phyloP scores from a whole-genome alignment of 2,329 filamentous ascomycete genomes.

The Aspergillus unguis region DNA sequence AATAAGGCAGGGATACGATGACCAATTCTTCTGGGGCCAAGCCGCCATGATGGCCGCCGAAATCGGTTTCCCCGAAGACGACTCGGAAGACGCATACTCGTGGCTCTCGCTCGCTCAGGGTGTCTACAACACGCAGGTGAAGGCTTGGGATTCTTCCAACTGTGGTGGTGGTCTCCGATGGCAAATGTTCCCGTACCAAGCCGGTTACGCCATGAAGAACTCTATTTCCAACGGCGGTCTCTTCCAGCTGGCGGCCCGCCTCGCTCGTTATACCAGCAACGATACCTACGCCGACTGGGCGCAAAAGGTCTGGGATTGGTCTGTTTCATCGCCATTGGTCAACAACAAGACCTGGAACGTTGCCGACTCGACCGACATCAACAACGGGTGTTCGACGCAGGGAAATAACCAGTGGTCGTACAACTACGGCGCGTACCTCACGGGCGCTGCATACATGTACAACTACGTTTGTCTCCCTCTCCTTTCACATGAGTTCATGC shows the following conservation, averaged over 20 bases:
- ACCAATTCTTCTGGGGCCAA: slow-evolving; percentile 58
- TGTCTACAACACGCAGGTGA: slow-evolving; percentile 74
- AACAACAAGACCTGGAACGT: slow-evolving; percentile 48
- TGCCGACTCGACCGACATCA: slow-evolving; percentile 55
- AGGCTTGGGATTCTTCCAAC: slow-evolving; percentile 63
- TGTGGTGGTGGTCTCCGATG: slow-evolving; percentile 67
- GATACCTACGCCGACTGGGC: slow-evolving; percentile 58
- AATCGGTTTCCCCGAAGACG: slow-evolving; percentile 34
- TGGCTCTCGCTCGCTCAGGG: slow-evolving; percentile 78
- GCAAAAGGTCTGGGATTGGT: slow-evolving; percentile 62
- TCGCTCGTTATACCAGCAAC: slow-evolving; percentile 32
- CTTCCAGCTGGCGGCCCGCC: slow-evolving; percentile 31
- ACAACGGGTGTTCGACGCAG: slow-evolving; percentile 49
- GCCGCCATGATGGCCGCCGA: slow-evolving; percentile 57
- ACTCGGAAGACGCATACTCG: slow-evolving; percentile 54
- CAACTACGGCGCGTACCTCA: slow-evolving; percentile 55
- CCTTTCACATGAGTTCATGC: background rate
- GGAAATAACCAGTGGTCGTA: slow-evolving; percentile 58
- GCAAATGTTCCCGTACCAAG: slow-evolving; percentile 34
- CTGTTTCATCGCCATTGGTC: slow-evolving; percentile 49
- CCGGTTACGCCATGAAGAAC: slow-evolving; percentile 34
- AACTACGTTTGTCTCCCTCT: slow-evolving; percentile 42
- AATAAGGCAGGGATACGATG: slow-evolving; percentile 52
- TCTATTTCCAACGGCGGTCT: slow-evolving; percentile 35
- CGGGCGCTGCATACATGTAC: slow-evolving; percentile 57